Base-by-base conservation (phyloP, 1,284 basidiomycete genomes). In the Boletellus deceptivus region DNA sequence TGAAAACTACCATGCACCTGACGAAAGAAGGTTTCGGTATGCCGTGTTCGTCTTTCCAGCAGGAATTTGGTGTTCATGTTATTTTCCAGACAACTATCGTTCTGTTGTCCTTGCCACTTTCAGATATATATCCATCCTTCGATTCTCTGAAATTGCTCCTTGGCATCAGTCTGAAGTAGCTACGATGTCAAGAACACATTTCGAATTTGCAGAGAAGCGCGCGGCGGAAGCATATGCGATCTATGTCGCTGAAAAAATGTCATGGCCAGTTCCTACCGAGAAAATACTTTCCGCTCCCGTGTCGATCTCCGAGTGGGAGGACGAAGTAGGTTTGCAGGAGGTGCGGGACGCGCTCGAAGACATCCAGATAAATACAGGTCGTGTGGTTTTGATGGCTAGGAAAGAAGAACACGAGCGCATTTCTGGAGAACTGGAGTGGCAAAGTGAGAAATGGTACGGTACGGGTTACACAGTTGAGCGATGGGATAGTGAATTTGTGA, bases 121-220 rank as follows among this genome's bases (percentile, higher is more conserved):
- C 79, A 91, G 94, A 64, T 99, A 98, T 72, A 79, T 99, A 55
- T 78, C 86, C 10, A 79, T 99, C 18, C 78, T 99, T 17, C 79
- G 82, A 34, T 77, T 82, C 18, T 83, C 86, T 6, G 73, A 80
- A 6, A 82, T 96, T 37, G 80, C 88, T 17, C 66, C 80, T 42
- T 90, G 83, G 75, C 79, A 88, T 54, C 94, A 94, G 67, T 73
- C 83, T 40, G 97, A 99, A 70, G 79, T 89, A 49, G 80, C 83
- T 43, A 77, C 79, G 38, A 78, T 99, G 37, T 82, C 86, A 29
- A 75, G 82, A 31, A 90, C 88, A 31, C 82, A 82, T 22, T 99
- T 98, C 78, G 81, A 86, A 34, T 99, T 97, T 69, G 80, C 86
- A 46, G 96, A 99, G 70, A 94, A 97, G 70, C 75, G 77, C 39